Base-by-base conservation (phyloP, 2,329 filamentous ascomycete species). In the Alternaria ventricosa region DNA sequence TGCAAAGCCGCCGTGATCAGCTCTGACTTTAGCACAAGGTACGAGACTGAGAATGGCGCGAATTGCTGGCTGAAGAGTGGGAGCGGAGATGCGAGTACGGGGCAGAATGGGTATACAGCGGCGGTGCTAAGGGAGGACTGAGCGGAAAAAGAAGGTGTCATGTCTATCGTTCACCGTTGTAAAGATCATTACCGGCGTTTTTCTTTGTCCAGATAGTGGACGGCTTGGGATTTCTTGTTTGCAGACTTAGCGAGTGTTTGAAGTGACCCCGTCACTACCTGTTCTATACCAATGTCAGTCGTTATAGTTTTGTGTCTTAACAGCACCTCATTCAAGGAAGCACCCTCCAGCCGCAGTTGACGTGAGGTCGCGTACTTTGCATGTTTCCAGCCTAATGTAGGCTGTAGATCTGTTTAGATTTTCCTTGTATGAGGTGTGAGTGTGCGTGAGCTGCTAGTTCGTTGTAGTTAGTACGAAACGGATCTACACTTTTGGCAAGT, bases 21-120 rank as follows among this genome's bases (percentile, higher is more conserved):
- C 23, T 53, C 41, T 1, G 36, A 64, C 22, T 57, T 64, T 46
- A 22, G 45, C 2, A 1, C 27, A 18, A 41, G 15, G 4, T 61
- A 64, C 23, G 36, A 57, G n/a, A 49, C 22, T 8, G 57, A 28
- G 2, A 33, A 57, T 12, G 61, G 51, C 6, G 46, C 53, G 20
- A 64, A 61, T 27, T 61, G 61, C 44, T 64, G 53, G 51, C 10
- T 61, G n/a, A 61, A 57, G 9, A 41, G 45, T 6, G 27, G 30
- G 1, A 46, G 45, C 0, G 46, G 30, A 1, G 27, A 53, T n/a
- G 59, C 54, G 11, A 53, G 54, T 20, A 51, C 46, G 3, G 46
- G 45, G 2, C 49, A 51, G 28, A 33, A 13, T 7, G 59, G 22
- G n/a, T 57, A 57, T n/a, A 57, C 54, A 3, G 59, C 53, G 11